A percentile compares a stretch with the other conserved stretches of the same genome.
phyloP scores from a whole-genome alignment of 75 land plant species.

The Selaginella moellendorffii region DNA sequence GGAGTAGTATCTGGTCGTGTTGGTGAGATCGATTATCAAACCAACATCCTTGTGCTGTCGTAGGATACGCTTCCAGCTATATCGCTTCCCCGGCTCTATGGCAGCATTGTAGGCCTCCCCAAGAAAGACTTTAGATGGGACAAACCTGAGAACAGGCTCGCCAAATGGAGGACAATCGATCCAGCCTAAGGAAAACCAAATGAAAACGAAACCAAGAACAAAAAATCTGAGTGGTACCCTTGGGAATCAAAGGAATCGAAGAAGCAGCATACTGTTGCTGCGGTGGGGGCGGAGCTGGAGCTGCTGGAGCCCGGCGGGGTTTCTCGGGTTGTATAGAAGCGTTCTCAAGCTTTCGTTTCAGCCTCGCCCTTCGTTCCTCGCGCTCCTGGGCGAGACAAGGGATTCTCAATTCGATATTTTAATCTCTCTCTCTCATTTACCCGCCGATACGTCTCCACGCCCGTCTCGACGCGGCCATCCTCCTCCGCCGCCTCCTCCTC shows the following conservation, averaged over 20 bases:
- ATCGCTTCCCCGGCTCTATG: conserved; percentile 60
- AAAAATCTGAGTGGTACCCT: background rate
- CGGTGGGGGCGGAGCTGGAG: background rate
- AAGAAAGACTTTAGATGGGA: conserved; percentile 93
- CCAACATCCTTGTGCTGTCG: conserved; percentile 25
- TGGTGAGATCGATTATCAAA: conserved; percentile 83
- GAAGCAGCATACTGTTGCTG: conserved; percentile 5
- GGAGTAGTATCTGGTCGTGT: conserved; percentile 64
- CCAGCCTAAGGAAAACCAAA: conserved; percentile 44
- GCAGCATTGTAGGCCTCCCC: conserved; percentile 58
- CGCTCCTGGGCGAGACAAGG: background rate
- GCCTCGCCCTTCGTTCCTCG: background rate
- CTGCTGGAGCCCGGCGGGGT: background rate
- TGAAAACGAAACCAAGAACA: background rate
- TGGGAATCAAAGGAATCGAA: background rate
- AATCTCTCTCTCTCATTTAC: no score
- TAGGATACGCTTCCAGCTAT: conserved; percentile 37
- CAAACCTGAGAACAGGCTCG: conserved; percentile 38
- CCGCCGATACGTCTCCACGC: conserved; percentile 43
- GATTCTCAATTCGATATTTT: no score
- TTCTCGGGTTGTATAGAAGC: background rate
- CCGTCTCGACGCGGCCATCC: conserved; percentile 25
- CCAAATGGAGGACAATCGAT: conserved; percentile 73
- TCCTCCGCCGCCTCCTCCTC: no score
- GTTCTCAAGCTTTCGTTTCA: background rate